These are phyloP conservation scores for Avena insularis DNA, from an alignment of 176 grass and related monocot species.

Conservation along the genomic window DNA sequence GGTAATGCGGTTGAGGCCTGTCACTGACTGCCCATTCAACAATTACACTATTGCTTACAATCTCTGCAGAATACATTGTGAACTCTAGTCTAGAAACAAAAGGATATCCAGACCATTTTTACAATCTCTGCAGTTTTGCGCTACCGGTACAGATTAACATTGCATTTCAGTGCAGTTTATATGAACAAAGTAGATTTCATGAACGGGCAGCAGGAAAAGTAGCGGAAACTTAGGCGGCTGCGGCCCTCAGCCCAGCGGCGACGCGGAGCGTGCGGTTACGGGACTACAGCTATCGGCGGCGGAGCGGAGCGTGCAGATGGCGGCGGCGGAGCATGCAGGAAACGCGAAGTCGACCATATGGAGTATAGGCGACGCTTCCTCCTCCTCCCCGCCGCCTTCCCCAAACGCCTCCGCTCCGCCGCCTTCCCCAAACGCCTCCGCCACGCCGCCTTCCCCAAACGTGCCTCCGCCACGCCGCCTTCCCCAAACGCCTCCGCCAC, in stretches of 20 bases:
- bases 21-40: too few species aligned
- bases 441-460: not conserved
- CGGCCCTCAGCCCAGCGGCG: too few species aligned
- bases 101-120: too few species aligned
- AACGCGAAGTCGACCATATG: not conserved
- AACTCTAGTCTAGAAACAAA: too few species aligned
- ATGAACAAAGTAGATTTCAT: too few species aligned
- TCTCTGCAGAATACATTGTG: too few species aligned
- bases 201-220: not conserved
- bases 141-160: too few species aligned
- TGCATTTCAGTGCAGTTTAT: too few species aligned
- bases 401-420: not conserved
- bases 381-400: not conserved
- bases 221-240: too few species aligned
- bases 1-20: too few species aligned
- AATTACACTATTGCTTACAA: too few species aligned
- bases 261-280: not conserved
- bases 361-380: not conserved
- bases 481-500: not conserved
- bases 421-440: not conserved
- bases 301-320: not conserved
- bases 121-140: too few species aligned
- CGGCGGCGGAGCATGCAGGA: not conserved
- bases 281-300: not conserved
- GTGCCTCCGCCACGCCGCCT: not conserved